Evolutionary conservation across 805 yeast genomes (phyloP).

Genomic region (Ogataea wickerhamii): DNA sequence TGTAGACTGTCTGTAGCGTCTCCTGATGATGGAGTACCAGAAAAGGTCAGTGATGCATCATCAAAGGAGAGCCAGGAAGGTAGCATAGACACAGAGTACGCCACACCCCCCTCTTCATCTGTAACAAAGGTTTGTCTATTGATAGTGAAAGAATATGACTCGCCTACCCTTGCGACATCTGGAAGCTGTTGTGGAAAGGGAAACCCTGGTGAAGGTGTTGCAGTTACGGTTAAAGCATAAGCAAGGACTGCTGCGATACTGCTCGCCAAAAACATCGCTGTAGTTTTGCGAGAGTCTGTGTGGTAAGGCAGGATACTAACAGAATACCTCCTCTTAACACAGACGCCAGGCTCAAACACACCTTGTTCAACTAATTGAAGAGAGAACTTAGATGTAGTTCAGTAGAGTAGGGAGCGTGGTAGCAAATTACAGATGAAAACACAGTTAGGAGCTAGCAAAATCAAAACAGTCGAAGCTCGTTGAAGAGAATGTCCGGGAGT

Average conservation of each 20-base stretch:
- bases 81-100: slow-evolving; percentile 52
- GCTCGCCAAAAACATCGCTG: background rate
- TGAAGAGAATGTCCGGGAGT: too few species aligned
- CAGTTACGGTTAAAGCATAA: slow-evolving; percentile 16
- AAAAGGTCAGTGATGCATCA: slow-evolving; percentile 49
- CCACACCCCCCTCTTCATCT: slow-evolving; percentile 40
- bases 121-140: slow-evolving; percentile 66
- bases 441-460: too few species aligned
- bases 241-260: background rate
- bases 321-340: too few species aligned
- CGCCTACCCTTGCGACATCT: slow-evolving; percentile 73
- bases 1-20: slow-evolving; percentile 45
- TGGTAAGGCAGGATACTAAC: too few species aligned
- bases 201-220: slow-evolving; percentile 59
- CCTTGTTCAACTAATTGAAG: too few species aligned
- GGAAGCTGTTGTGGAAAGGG: slow-evolving; percentile 86
- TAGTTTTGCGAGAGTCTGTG: too few species aligned
- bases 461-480: too few species aligned
- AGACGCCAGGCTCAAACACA: too few species aligned
- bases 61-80: slow-evolving; percentile 86
- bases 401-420: too few species aligned
- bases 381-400: too few species aligned
- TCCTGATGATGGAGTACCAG: slow-evolving; percentile 59
- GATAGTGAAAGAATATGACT: slow-evolving; percentile 59
- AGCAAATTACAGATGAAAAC: too few species aligned